Evolutionary conservation across 2,329 filamentous ascomycete species (phyloP).

Genomic region (Coccinonectria pachysandricola): DNA sequence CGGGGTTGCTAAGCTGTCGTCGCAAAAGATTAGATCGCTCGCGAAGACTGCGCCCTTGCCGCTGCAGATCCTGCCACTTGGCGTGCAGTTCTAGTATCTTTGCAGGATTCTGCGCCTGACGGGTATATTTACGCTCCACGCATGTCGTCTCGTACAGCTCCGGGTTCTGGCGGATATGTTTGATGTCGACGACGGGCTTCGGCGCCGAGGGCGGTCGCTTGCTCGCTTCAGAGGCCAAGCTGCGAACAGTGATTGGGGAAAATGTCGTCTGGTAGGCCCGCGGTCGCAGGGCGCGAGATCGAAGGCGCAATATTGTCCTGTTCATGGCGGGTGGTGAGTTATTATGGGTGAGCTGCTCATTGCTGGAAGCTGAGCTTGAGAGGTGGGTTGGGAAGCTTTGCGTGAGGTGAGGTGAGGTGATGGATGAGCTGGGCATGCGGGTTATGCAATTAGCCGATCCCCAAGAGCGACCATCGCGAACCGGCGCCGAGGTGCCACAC

Average conservation of each 20-base stretch:
- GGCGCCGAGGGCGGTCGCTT: slow-evolving; percentile 61
- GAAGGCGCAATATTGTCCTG: slow-evolving; percentile 16
- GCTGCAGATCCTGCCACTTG: slow-evolving; percentile 51
- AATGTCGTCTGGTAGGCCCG: too few relatives aligned
- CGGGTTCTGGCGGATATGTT: slow-evolving; percentile 79
- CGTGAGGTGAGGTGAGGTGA: slow-evolving; percentile 8
- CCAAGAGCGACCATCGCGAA: slow-evolving; percentile 3
- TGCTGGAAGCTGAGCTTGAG: slow-evolving; percentile 10
- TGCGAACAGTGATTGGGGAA: slow-evolving; percentile 8
- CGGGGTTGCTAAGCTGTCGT: slow-evolving; percentile 40
- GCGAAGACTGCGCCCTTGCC: slow-evolving; percentile 48
- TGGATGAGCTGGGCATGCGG: slow-evolving; percentile 8
- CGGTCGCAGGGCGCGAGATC: slow-evolving; percentile 13
- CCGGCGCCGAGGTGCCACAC: slow-evolving; percentile 5
- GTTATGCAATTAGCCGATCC: slow-evolving; percentile 24
- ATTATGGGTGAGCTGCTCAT: slow-evolving; percentile 13
- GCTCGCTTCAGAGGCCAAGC: slow-evolving; percentile 17
- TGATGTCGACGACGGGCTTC: slow-evolving; percentile 71
- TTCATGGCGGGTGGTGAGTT: slow-evolving; percentile 22
- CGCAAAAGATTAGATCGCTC: slow-evolving; percentile 58
- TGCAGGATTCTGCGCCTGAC: slow-evolving; percentile 42
- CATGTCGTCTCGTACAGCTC: slow-evolving; percentile 76
- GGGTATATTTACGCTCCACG: slow-evolving; percentile 69
- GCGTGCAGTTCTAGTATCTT: slow-evolving; percentile 46
- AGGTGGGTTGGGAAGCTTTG: too few relatives aligned